A percentile compares a stretch with the other conserved stretches of the same genome.
These are phyloP conservation scores for Penicillium brevicompactum DNA, from an alignment of 2,329 filamentous ascomycete genomes.

Conservation along the genomic window DNA sequence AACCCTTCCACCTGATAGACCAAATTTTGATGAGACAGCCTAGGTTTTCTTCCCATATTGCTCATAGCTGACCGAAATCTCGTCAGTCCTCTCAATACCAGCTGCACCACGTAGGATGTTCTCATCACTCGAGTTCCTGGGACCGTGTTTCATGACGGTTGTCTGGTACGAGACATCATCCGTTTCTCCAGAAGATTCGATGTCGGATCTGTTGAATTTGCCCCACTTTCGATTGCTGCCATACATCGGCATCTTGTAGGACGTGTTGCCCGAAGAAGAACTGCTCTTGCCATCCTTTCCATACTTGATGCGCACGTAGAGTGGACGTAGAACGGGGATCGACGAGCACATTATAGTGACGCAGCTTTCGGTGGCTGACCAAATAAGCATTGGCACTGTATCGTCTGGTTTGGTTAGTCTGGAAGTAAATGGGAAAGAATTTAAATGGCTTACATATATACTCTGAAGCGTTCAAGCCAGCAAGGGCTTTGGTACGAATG, in stretches of 20 bases:
- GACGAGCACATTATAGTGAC: slow-evolving; percentile 26
- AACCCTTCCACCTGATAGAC: neutral
- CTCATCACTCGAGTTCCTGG: slow-evolving; percentile 19
- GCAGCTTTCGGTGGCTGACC: slow-evolving; percentile 26
- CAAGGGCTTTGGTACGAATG: slow-evolving; percentile 23
- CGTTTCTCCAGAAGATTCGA: slow-evolving; percentile 1
- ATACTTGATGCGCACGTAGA: slow-evolving; percentile 20
- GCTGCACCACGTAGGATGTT: slow-evolving; percentile 19
- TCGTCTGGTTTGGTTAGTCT: slow-evolving; percentile 12
- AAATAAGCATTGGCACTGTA: slow-evolving; percentile 26
- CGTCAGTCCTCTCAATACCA: slow-evolving; percentile 25
- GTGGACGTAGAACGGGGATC: slow-evolving; percentile 25
- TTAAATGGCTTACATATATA: slow-evolving; percentile 16
- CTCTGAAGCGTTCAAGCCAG: slow-evolving; percentile 20
- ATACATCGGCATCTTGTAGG: slow-evolving; percentile 26
- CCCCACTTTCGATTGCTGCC: slow-evolving; percentile 16
- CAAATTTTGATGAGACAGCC: neutral
- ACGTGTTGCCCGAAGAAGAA: slow-evolving; percentile 11
- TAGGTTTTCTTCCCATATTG: slow-evolving; percentile 5
- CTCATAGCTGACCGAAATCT: slow-evolving; percentile 20
- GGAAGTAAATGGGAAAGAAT: no score
- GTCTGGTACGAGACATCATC: slow-evolving; percentile 1
- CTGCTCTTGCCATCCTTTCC: slow-evolving; percentile 16
- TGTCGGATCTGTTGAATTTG: slow-evolving; percentile 6
- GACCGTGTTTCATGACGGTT: slow-evolving; percentile 1